Evolutionary conservation across 176 grass and related monocot species (phyloP).

Genomic region (Eleusine coracana): DNA sequence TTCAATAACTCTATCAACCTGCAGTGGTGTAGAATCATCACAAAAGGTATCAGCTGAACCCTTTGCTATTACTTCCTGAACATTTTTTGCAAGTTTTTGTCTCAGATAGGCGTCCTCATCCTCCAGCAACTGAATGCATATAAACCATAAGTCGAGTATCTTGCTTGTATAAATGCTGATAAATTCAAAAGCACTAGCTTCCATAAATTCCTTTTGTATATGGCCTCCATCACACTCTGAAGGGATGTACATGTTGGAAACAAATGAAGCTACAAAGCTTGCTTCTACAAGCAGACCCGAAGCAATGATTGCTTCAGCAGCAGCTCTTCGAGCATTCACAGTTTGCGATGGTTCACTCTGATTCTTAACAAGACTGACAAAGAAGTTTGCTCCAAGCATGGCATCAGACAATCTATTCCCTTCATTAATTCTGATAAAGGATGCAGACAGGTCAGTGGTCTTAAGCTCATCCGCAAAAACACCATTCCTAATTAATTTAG

Average conservation of each 20-base stretch:
- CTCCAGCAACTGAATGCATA: slow-evolving; percentile 85
- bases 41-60: slow-evolving; percentile 47
- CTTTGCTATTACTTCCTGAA: slow-evolving; percentile 71
- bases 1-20: slow-evolving; percentile 93
- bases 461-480: slow-evolving; percentile 39
- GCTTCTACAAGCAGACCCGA: slow-evolving; percentile 79
- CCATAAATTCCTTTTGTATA: slow-evolving; percentile 48
- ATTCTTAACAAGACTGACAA: slow-evolving; percentile 68
- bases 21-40: slow-evolving; percentile 68
- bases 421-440: slow-evolving; percentile 22
- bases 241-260: slow-evolving; percentile 51
- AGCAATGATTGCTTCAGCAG: slow-evolving; percentile 78
- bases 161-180: slow-evolving; percentile 59
- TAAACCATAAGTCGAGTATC: slow-evolving; percentile 89
- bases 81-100: slow-evolving; percentile 73
- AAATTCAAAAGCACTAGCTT: slow-evolving; percentile 51
- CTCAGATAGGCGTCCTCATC: slow-evolving; percentile 87
- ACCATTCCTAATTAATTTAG: slow-evolving; percentile 49
- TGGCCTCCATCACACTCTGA: slow-evolving; percentile 46
- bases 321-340: slow-evolving; percentile 73
- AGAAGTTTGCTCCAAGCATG: slow-evolving; percentile 56
- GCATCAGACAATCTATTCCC: slow-evolving; percentile 40
- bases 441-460: slow-evolving; percentile 35
- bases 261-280: slow-evolving; percentile 39
- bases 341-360: slow-evolving; percentile 78